These are phyloP conservation scores for Histomonas meleagridis DNA, from an alignment of 208 protist genomes.

Conservation along the genomic window DNA sequence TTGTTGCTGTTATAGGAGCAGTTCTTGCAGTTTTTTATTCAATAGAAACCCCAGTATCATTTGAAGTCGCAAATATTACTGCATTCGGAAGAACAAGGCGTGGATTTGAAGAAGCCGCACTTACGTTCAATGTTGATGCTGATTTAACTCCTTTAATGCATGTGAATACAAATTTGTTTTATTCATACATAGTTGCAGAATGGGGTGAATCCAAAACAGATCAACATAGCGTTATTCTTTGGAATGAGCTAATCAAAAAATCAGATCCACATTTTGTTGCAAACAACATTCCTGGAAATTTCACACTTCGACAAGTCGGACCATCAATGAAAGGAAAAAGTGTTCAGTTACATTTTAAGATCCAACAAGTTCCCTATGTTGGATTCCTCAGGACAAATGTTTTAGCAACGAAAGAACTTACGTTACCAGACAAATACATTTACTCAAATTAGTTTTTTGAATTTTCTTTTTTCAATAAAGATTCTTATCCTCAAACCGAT, in stretches of 20 bases:
- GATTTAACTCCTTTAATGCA: conserved; percentile 7
- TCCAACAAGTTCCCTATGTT: not conserved
- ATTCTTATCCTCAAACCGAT: too few relatives aligned
- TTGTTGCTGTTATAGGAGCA: not conserved
- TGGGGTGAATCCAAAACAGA: not conserved
- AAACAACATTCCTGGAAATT: not conserved
- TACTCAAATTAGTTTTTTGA: too few relatives aligned
- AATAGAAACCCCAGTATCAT: not conserved
- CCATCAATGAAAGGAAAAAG: not conserved
- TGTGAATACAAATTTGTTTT: not conserved
- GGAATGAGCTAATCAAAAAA: not conserved
- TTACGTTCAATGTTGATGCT: not conserved
- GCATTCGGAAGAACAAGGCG: not conserved
- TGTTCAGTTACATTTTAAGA: not conserved
- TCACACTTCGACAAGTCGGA: not conserved
- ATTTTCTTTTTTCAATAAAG: too few relatives aligned
- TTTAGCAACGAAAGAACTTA: not conserved
- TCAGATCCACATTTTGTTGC: not conserved
- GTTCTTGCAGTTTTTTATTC: not conserved
- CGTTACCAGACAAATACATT: not conserved
- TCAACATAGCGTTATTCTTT: not conserved
- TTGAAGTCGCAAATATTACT: not conserved
- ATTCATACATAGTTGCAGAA: conserved; percentile 1
- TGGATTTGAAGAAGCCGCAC: not conserved
- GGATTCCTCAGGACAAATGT: not conserved